Evolutionary conservation across 2,329 filamentous ascomycete genomes (phyloP), one percentile per base, ranked within the genome.

Genomic region (Zymoseptoria tritici): DNA sequence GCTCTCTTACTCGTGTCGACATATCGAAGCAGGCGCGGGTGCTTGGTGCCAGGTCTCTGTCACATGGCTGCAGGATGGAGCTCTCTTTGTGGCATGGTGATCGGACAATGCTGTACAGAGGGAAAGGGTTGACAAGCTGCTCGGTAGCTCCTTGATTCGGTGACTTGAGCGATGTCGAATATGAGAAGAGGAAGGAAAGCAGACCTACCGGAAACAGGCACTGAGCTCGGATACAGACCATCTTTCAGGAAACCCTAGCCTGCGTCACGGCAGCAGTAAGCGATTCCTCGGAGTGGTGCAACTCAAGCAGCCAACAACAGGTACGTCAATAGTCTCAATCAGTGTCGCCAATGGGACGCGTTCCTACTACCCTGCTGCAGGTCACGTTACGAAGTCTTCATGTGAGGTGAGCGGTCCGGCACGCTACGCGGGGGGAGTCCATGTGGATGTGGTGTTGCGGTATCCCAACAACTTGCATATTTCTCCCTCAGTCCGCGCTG

Each of bases 321-420:
- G 54, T 58, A 53, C 57, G 58, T 54, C 58, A 62, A 54, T 58
- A 51, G 56, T 22, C 22, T 26, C 31, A 22, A 26, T 46, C 36
- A 46, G 13, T 46, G 16, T 46, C 36, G 36, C 36, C 58, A 63
- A 63, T 63, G 52, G 55, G 59, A 54, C 51, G 8, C 50, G 42
- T 13, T 49, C 49, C 24, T 24, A 19, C 42, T 5, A 16, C 42
- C 19, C 49, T 55, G 56, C 52, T 55, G 57, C 56, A 29, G 49
- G 49, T 61, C 57, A 57, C 52, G 53, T 61, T 57, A 61, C 20
- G 36, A n/a, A 50, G 13, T 19, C 19, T 42, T 46, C 42, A 59
- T 61, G 59, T 57, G 57, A 46, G 36, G 36, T 46, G 36, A 46
- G 36, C 36, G 36, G 36, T 46, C 36, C 53, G 56, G 52, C 54